Conservation (phyloP, 2,329 filamentous ascomycete species). For the Venturia pyrina region DNA sequence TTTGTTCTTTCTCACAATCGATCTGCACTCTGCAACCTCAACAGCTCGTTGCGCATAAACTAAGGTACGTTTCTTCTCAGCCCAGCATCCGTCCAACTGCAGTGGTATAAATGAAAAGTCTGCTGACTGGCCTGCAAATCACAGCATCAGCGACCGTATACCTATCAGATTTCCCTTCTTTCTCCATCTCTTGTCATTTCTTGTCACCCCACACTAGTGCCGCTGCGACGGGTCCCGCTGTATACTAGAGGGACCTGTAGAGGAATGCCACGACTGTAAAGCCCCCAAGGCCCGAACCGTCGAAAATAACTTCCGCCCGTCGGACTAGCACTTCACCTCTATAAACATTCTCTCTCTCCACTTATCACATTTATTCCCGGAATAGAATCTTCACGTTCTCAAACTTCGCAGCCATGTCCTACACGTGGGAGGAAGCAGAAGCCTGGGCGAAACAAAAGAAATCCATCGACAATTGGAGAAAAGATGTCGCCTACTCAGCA, state of each 20-base stretch:
- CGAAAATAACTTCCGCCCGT: neutral
- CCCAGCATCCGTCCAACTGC: constrained; percentile 1
- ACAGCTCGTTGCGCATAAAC: neutral
- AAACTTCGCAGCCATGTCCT: neutral
- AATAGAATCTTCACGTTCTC: neutral
- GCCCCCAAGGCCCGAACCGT: neutral
- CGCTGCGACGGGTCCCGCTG: neutral
- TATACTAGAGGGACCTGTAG: neutral
- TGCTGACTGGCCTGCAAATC: neutral
- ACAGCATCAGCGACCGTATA: neutral
- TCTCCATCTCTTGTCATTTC: neutral
- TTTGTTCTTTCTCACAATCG: neutral
- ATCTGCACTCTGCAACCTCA: neutral
- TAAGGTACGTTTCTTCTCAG: neutral
- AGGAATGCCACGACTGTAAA: neutral
- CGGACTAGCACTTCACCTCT: neutral
- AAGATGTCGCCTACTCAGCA: constrained; percentile 7
- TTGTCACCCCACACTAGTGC: neutral
- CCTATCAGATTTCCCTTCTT: neutral
- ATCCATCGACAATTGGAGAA: constrained; percentile 9
- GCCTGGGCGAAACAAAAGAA: neutral
- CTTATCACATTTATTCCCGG: neutral
- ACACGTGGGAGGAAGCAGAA: neutral
- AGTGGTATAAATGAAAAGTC: neutral
- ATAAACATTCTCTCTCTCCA: neutral